A percentile compares a stretch with the other conserved stretches of the same genome.
phyloP scores from a whole-genome alignment of 805 yeast species.

The Cyberlindnera samutprakarnensis region DNA sequence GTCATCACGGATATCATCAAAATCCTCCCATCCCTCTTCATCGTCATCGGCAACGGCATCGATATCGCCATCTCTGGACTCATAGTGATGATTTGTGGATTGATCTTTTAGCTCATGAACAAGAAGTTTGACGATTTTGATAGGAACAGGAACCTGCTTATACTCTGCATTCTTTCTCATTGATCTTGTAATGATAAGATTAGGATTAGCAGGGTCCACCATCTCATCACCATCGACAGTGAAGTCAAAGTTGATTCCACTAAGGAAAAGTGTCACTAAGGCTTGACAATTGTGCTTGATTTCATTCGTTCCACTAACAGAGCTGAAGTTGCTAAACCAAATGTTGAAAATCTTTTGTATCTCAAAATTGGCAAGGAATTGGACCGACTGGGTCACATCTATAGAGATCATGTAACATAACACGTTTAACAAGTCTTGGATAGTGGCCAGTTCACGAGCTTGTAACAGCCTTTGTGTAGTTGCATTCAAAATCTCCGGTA shows the following conservation, averaged over 20 bases:
- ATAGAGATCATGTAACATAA: conserved; percentile 62
- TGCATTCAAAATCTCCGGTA: conserved; percentile 35
- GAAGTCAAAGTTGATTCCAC: conserved; percentile 44
- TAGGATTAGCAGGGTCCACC: conserved; percentile 46
- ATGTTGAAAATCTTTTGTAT: conserved; percentile 56
- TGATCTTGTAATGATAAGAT: conserved; percentile 77
- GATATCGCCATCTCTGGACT: conserved; percentile 30
- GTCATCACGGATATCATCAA: conserved; percentile 59
- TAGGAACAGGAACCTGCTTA: conserved; percentile 58
- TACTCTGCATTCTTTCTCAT: conserved; percentile 52
- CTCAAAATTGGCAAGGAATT: conserved; percentile 40
- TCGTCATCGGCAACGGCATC: conserved; percentile 62
- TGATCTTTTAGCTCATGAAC: conserved; percentile 65
- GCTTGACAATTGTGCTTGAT: conserved; percentile 66
- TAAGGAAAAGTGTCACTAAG: conserved; percentile 56
- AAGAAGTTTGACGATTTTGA: conserved; percentile 66
- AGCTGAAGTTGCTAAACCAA: conserved; percentile 81
- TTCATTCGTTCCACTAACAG: conserved; percentile 63
- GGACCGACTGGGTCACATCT: conserved; percentile 56
- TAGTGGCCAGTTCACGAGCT: conserved; percentile 64
- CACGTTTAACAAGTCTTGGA: conserved; percentile 70
- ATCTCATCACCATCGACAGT: conserved; percentile 73
- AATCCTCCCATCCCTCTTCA: conserved; percentile 67
- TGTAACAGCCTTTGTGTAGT: conserved; percentile 58
- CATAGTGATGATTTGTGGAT: conserved; percentile 15